These are phyloP conservation scores for Kluyveromyces lactis DNA, from an alignment of 805 yeast species.

Conservation along the genomic window DNA sequence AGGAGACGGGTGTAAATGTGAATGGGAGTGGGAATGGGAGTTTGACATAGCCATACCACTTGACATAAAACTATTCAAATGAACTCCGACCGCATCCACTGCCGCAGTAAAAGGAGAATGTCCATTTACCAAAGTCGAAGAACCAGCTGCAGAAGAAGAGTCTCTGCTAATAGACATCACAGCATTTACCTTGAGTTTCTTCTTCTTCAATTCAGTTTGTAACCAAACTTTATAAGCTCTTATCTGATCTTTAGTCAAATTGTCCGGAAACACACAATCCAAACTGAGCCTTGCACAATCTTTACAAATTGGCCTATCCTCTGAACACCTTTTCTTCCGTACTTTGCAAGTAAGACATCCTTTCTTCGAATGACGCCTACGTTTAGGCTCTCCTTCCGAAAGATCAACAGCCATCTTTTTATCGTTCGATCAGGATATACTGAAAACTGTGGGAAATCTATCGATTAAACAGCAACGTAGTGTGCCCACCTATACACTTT, in stretches of 20 bases:
- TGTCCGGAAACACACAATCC: conserved; percentile 55
- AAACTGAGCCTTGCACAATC: conserved; percentile 60
- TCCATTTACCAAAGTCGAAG: too few relatives aligned
- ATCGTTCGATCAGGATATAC: too few relatives aligned
- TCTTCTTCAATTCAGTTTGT: conserved; percentile 18
- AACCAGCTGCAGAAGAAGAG: too few relatives aligned
- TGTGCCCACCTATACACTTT: too few relatives aligned
- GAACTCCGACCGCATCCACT: too few relatives aligned
- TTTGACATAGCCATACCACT: too few relatives aligned
- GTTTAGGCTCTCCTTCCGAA: not conserved
- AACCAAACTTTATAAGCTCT: conserved; percentile 14
- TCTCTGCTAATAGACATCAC: not conserved
- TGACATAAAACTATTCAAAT: too few relatives aligned
- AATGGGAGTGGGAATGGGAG: too few relatives aligned
- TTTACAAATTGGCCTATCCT: conserved; percentile 55
- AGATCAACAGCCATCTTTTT: too few relatives aligned
- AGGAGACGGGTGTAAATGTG: not conserved
- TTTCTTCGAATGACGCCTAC: conserved; percentile 33
- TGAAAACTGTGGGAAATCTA: too few relatives aligned
- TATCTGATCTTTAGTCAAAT: conserved; percentile 23
- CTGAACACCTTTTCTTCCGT: conserved; percentile 70
- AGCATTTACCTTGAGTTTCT: not conserved
- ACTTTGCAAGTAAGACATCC: conserved; percentile 66
- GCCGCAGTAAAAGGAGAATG: too few relatives aligned
- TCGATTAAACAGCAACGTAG: too few relatives aligned